Base-by-base conservation (phyloP, 2,329 filamentous ascomycete species). In the Hymenoscyphus infarciens region DNA sequence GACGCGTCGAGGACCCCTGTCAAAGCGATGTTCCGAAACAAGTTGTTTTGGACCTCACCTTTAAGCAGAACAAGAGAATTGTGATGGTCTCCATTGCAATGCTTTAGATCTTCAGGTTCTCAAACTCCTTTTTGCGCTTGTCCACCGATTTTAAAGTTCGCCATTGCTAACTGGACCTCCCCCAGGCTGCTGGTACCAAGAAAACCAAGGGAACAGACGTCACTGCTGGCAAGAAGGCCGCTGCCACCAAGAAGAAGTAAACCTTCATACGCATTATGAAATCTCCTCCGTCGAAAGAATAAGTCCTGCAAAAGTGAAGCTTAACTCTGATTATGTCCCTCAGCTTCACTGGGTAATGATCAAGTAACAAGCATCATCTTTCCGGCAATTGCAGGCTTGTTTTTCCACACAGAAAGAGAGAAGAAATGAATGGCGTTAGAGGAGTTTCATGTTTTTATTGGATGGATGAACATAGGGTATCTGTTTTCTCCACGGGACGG, bases 141-240 rank as follows among this genome's bases (percentile, higher is more conserved):
- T 49, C 42, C n/a, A 42, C 39, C 8, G 7, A 19, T 49, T 22
- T 22, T 22, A 11, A 5, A 22, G 42, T 10, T 19, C 42, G 25
- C n/a, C 29, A 31, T 29, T 53, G 35, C 38, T 60, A 31, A 42
- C 38, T 38, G 3, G 13, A n/a, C 22, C 10, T 35, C 38, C 33
- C 42, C 35, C 45, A 75, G 73, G 70, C 74, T 52, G 72, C 75
- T 16, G 74, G 71, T 25, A 72, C 75, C 59, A 77, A 77, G 73
- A 76, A 77, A 71, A 71, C 72, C 57, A 73, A 69, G 45, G 74
- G 70, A 38, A 73, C 74, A 7, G 73, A 75, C 65, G 69, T 68
- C 42, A 72, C 53, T 5, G 52, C 35, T 19, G 38, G 61, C 45
- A 68, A 66, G 59, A 66, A 65, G 58, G 56, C 59, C n/a, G 53